These are phyloP conservation scores for Solanum bulbocastanum DNA, from an alignment of 257 asterid genomes.

Conservation along the genomic window DNA sequence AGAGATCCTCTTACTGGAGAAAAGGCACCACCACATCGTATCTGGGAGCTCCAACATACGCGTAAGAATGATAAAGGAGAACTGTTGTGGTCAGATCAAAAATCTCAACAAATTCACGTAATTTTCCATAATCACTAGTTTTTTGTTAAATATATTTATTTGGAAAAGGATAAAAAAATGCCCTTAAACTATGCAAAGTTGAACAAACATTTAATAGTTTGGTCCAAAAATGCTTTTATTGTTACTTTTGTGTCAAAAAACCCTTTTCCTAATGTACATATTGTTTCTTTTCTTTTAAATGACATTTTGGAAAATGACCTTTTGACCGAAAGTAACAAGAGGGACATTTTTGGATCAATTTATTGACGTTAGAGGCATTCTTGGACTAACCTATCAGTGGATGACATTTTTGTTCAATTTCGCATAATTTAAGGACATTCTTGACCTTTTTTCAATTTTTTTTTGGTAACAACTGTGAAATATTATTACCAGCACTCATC, in stretches of 20 bases:
- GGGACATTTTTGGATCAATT: not conserved
- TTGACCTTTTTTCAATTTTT: not conserved
- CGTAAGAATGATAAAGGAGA: constrained; percentile 1
- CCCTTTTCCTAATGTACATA: not conserved
- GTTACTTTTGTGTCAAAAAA: not conserved
- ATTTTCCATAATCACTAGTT: not conserved
- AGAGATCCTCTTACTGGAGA: not conserved
- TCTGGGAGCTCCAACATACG: constrained; percentile 6
- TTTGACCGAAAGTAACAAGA: not conserved
- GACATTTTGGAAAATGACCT: not conserved
- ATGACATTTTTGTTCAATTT: not conserved
- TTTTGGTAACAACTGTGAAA: not conserved
- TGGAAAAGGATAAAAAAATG: not conserved
- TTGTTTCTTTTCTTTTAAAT: not conserved
- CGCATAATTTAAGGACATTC: not conserved
- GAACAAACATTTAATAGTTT: not conserved
- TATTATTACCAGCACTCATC: not conserved
- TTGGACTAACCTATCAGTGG: not conserved
- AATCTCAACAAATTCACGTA: not conserved
- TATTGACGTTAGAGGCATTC: not conserved
- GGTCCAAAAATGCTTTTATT: not conserved
- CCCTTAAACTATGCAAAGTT: not conserved
- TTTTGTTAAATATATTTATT: not conserved
- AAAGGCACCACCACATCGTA: constrained; percentile 1
- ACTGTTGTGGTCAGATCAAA: not conserved